Base-by-base conservation (phyloP, 768 basidiomycete species). In the Tulasnella sp. region DNA sequence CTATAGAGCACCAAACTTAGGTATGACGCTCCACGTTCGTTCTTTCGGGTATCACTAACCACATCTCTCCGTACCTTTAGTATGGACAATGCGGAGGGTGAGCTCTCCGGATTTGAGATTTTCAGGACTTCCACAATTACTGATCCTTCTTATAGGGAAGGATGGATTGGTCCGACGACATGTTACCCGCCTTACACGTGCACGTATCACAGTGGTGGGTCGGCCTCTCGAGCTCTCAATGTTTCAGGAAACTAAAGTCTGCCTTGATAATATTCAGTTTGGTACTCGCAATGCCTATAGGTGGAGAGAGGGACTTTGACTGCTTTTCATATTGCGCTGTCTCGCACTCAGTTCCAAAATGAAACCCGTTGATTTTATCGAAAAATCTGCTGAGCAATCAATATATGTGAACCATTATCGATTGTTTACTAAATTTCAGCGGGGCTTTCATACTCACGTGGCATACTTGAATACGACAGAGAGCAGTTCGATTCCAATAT, bases 181-280 rank as follows among this genome's bases (percentile, higher is more conserved):
- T 71, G 69, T 38, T 31, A 6, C 15, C 0, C 58, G 29, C 58
- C 58, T 25, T 64, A 64, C 29, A 64, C 58, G 25, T 64, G 58
- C 58, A 64, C 22, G 15, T 64, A 64, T 11, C 31, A n/a, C 6
- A 64, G 31, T 11, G 58, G 58, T 64, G 5, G 31, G 58, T 64
- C 15, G 1, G 58, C 11, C 4, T 11, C 58, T 64, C 31, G 29
- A 14, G 25, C 58, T 64, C 42, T 79, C 39, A 78, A 80, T n/a
- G 67, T 6, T 0, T 64, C 31, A 31, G 1, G 25, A 34, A 4
- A 25, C 22, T 9, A 25, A 64, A n/a, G 31, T 8, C 58, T 64
- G 29, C 6, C 58, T 34, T 17, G 58, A 14, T 5, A 14, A n/a
- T 9, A 34, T 25, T 34, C 58, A 64, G 58, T 9, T 3, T 64